phyloP scores from a whole-genome alignment of 768 basidiomycete species.

The Russula sp. region DNA sequence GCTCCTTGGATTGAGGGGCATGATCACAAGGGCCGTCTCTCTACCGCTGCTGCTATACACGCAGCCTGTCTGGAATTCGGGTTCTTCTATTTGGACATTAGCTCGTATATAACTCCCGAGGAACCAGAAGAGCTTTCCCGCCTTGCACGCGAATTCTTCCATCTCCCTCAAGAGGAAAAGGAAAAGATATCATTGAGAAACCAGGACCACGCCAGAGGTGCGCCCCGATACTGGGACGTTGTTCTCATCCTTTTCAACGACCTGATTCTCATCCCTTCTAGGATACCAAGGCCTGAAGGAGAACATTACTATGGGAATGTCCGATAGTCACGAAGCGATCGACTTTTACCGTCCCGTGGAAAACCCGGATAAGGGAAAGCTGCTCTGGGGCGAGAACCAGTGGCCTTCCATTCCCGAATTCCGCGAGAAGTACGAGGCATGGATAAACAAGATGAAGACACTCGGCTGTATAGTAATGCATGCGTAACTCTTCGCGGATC shows the following conservation, averaged over 20 bases:
- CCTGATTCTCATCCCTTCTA: conserved; percentile 24
- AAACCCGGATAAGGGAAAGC: conserved; percentile 58
- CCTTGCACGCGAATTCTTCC: conserved; percentile 69
- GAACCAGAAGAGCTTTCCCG: conserved; percentile 60
- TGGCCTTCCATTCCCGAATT: conserved; percentile 67
- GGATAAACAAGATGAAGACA: conserved; percentile 81
- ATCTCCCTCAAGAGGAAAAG: conserved; percentile 49
- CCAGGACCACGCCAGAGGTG: conserved; percentile 74
- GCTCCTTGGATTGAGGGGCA: conserved; percentile 48
- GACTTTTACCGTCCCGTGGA: conserved; percentile 76
- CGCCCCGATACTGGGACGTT: background rate
- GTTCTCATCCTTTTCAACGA: conserved; percentile 1
- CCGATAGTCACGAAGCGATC: conserved; percentile 79
- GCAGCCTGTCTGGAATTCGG: conserved; percentile 70
- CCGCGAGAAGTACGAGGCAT: conserved; percentile 54
- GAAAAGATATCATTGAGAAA: conserved; percentile 59
- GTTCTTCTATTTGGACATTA: conserved; percentile 83
- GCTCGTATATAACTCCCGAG: conserved; percentile 43
- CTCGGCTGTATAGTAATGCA: conserved; percentile 80
- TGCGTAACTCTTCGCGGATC: conserved; percentile 41
- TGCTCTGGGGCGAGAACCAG: conserved; percentile 81
- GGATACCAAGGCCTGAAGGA: conserved; percentile 77
- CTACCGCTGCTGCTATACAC: conserved; percentile 52
- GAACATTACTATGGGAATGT: conserved; percentile 80
- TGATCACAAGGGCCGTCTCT: conserved; percentile 34